Percentiles rank a stretch among this genome's conserved stretches.
Evolutionary conservation across 2,329 filamentous ascomycete genomes (phyloP).

Genomic region (Dryadomyces quercus-mongolicae): DNA sequence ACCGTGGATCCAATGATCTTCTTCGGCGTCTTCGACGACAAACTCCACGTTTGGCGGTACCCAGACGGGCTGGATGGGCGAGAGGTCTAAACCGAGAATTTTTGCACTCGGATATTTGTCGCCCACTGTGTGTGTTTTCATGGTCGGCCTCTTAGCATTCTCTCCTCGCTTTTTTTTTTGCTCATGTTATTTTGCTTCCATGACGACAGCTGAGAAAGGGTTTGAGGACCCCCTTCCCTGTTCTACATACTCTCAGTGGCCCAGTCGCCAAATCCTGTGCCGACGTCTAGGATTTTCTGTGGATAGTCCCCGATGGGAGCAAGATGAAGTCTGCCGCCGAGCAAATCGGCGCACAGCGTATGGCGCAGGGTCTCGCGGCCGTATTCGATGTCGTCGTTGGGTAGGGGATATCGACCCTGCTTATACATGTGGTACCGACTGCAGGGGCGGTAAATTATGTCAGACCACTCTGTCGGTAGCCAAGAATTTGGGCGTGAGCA

Average conservation of each 20-base stretch:
- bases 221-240: neutral
- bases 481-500: neutral
- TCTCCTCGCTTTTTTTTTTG: neutral
- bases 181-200: neutral
- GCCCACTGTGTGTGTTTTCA: constrained; percentile 23
- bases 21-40: constrained; percentile 39
- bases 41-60: constrained; percentile 45
- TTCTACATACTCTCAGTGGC: constrained; percentile 34
- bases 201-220: neutral
- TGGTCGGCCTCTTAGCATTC: neutral
- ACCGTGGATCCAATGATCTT: constrained; percentile 39
- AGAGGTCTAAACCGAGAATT: constrained; percentile 32
- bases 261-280: constrained; percentile 42
- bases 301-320: constrained; percentile 31
- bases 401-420: constrained; percentile 34
- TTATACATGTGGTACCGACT: constrained; percentile 38
- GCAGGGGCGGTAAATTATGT: neutral
- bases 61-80: constrained; percentile 28
- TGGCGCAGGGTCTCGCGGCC: constrained; percentile 37
- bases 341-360: constrained; percentile 32
- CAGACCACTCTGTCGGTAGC: neutral
- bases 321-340: constrained; percentile 27
- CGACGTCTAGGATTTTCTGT: constrained; percentile 37
- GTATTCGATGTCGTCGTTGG: constrained; percentile 40
- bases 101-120: constrained; percentile 31